Conservation (phyloP, 331 rosid genomes). For the Pyrus hybrid region DNA sequence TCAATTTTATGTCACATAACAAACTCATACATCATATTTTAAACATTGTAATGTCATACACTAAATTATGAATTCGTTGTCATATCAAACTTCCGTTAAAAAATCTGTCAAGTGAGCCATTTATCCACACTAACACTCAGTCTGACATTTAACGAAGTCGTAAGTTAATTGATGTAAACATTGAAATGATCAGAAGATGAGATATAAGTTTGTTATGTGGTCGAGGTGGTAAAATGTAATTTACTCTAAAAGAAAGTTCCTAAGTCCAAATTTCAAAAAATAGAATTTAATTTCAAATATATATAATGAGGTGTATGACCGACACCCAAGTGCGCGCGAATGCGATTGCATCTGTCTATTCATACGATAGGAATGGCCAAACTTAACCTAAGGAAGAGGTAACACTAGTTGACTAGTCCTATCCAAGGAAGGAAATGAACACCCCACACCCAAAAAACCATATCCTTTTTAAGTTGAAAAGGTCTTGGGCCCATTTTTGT, state of each 20-base stretch:
- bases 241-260: not conserved
- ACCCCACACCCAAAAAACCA: not conserved
- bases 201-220: too few species aligned
- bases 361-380: not conserved
- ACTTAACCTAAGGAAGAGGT: not conserved
- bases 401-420: not conserved
- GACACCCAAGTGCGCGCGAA: not conserved
- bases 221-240: too few species aligned
- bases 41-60: too few species aligned
- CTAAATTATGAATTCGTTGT: too few species aligned
- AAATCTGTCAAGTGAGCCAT: too few species aligned
- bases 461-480: not conserved
- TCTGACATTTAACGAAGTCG: too few species aligned
- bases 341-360: not conserved
- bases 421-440: not conserved
- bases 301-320: not conserved
- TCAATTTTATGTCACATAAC: too few species aligned
- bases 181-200: too few species aligned
- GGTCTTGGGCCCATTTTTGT: not conserved
- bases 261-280: not conserved
- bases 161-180: too few species aligned
- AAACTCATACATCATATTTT: too few species aligned
- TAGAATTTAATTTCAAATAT: accelerated
- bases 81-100: too few species aligned
- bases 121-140: too few species aligned